Conservation (phyloP, 306 rosid genomes). For the Begonia fuchsioides region DNA sequence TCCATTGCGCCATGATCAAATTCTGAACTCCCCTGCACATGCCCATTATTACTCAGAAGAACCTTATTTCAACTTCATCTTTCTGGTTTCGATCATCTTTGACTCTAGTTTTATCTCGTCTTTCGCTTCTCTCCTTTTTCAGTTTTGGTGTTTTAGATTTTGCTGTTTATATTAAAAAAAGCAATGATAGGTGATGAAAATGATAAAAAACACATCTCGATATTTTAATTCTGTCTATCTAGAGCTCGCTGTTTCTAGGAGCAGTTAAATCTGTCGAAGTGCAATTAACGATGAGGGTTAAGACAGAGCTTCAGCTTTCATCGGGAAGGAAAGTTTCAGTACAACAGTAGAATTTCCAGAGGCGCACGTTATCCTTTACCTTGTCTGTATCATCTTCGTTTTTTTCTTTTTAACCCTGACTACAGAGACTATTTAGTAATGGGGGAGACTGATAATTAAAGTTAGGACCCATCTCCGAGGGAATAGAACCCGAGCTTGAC, state of each 20-base stretch:
- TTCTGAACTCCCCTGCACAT: no score
- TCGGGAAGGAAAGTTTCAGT: conserved; percentile 49
- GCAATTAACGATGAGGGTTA: conserved; percentile 25
- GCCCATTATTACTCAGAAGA: no score
- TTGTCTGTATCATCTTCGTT: conserved; percentile 6
- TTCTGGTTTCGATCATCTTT: no score
- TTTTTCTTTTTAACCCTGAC: background rate
- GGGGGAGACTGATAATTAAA: conserved; percentile 8
- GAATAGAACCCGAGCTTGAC: background rate
- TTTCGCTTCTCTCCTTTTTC: no score
- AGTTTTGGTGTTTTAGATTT: no score
- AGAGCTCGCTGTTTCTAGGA: background rate
- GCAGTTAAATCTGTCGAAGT: conserved; percentile 11
- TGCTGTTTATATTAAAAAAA: no score
- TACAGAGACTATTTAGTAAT: conserved; percentile 7
- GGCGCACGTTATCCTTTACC: conserved; percentile 37
- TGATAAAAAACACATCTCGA: no score
- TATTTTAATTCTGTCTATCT: no score
- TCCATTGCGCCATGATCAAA: background rate
- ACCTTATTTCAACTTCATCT: no score
- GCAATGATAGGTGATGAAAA: no score
- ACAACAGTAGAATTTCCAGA: conserved; percentile 30
- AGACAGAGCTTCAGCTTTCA: conserved; percentile 9
- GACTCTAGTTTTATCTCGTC: no score
- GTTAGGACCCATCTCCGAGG: conserved; percentile 29